Evolutionary conservation across 306 rosid genomes (phyloP), one percentile per base, ranked within the genome.

Genomic region (Vigna angularis): DNA sequence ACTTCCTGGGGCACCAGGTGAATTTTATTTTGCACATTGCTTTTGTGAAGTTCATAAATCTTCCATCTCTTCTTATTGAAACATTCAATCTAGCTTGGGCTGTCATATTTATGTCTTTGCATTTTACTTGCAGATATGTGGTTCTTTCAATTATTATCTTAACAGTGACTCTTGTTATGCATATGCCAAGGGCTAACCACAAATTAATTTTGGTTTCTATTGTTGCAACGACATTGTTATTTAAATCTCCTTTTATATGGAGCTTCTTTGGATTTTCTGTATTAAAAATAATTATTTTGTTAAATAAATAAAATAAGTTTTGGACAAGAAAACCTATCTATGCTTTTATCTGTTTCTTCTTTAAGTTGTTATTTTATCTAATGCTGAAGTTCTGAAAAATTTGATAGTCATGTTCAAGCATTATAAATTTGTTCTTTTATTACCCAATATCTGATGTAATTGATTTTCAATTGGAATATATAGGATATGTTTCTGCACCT

Each of bases 1-100:
- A 9, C 3, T 68, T 66, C 88, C 91, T 52, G 90, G 91, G 73
- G 85, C 88, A 50, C 97, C 93, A 72, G 97, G 98, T 94, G 80
- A 84, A 70, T 36, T 15, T 70, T 7, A 30, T 79, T 40, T 52
- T 17, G 4, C 5, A 5, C 64, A 28, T 49, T 58, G 55, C 32
- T 75, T 70, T 75, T 24, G 10, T 2, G 16, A 50, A 26, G 75
- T 56, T 5, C 20, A 50, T 45, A n/a, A 40, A 45, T 13, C 58
- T 70, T 55, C 74, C 65, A 16, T 45, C 24, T 49, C 51, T 22
- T 61, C 42, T 49, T 28, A n/a, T 66, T 80, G 58, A 81, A 42
- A 71, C 73, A 70, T 36, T 57, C 7, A 22, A 53, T 79, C 20
- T 48, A 32, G 30, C 58, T n/a, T 45, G 55, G 16, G 20, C 59